A percentile compares a stretch with the other conserved stretches of the same genome.
Conservation (phyloP, 169 alveolate species). For the Plasmodium knowlesi region DNA sequence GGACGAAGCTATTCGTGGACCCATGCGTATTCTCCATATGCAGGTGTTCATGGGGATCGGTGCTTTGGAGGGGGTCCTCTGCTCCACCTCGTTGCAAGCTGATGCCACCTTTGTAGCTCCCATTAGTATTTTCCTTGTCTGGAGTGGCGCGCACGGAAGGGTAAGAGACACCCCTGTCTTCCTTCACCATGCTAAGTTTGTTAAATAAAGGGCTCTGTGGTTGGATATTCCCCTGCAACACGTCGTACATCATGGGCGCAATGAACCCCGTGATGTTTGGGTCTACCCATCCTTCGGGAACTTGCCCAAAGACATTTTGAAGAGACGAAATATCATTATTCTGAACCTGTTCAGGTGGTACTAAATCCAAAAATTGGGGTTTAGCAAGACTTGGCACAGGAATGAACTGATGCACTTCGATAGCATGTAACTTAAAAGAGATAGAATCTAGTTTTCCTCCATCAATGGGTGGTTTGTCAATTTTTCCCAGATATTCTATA, state of each 20-base stretch:
- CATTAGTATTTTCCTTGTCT: background rate
- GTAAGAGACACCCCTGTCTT: background rate
- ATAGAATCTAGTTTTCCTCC: constrained; percentile 84
- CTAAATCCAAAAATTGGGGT: constrained; percentile 85
- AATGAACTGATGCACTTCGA: constrained; percentile 90
- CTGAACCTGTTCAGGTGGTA: constrained; percentile 72
- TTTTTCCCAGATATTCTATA: constrained; percentile 81
- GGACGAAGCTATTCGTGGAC: background rate
- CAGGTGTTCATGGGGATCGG: background rate
- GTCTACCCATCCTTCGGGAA: constrained; percentile 87
- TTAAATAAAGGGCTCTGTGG: constrained; percentile 61
- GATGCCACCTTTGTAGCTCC: background rate
- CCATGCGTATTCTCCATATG: background rate
- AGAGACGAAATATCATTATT: constrained; percentile 78
- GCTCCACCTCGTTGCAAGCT: background rate
- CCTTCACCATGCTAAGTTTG: constrained; percentile 31
- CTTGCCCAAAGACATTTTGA: constrained; percentile 82
- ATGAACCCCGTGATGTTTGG: constrained; percentile 89
- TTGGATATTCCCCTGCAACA: constrained; percentile 82
- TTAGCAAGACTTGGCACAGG: constrained; percentile 85
- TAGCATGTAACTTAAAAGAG: constrained; percentile 89
- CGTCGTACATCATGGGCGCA: constrained; percentile 90
- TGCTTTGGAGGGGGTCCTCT: background rate
- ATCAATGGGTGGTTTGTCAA: constrained; percentile 80
- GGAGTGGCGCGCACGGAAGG: background rate